phyloP scores from a whole-genome alignment of 2,329 filamentous ascomycete species.

The Pseudogymnoascus sp. region DNA sequence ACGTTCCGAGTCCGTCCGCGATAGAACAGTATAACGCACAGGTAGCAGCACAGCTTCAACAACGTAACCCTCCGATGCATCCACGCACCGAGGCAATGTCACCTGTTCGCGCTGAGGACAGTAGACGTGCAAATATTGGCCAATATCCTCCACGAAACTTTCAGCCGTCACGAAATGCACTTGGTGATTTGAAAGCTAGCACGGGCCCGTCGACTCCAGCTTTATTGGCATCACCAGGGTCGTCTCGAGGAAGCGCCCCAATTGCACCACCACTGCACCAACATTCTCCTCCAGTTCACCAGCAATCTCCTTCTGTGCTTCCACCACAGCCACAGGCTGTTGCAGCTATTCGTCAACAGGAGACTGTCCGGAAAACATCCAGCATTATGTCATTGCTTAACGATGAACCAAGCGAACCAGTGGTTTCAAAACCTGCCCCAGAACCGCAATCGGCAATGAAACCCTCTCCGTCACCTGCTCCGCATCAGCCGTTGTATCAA shows the following conservation, averaged over 20 bases:
- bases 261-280: slow-evolving; percentile 22
- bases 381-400: slow-evolving; percentile 56
- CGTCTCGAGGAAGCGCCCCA: slow-evolving; percentile 21
- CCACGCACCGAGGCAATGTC: slow-evolving; percentile 21
- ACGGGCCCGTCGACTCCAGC: slow-evolving; percentile 19
- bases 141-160: slow-evolving; percentile 24
- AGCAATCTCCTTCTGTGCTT: slow-evolving; percentile 12
- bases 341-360: slow-evolving; percentile 34
- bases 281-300: slow-evolving; percentile 12
- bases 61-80: slow-evolving; percentile 18
- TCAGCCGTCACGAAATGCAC: slow-evolving; percentile 20
- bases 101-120: slow-evolving; percentile 15
- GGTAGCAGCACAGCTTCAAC: slow-evolving; percentile 19
- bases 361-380: slow-evolving; percentile 49
- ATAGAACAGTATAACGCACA: slow-evolving; percentile 25
- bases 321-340: slow-evolving; percentile 24
- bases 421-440: slow-evolving; percentile 15
- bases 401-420: slow-evolving; percentile 44
- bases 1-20: slow-evolving; percentile 29
- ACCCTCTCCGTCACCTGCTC: slow-evolving; percentile 24
- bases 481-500: slow-evolving; percentile 27
- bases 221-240: slow-evolving; percentile 22
- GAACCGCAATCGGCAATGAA: slow-evolving; percentile 14
- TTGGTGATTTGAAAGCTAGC: slow-evolving; percentile 20
- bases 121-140: slow-evolving; percentile 21